Base-by-base conservation (phyloP, 495 filamentous ascomycete species). In the Penicilliopsis zonata region DNA sequence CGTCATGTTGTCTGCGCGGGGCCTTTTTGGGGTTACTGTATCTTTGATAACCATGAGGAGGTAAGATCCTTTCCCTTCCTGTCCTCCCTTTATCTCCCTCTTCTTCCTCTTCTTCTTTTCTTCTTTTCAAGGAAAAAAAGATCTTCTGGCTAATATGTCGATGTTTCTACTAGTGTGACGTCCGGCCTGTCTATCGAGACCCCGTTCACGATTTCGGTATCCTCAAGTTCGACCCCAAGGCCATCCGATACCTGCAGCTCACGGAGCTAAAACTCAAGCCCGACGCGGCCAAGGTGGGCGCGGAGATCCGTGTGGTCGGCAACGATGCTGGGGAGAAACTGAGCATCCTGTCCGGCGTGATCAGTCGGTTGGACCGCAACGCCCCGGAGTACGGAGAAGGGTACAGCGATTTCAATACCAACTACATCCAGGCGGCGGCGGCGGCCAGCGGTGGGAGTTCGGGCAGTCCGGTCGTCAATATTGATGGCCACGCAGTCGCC, bases 271-370 rank as follows among this genome's bases (percentile, higher is more conserved):
- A 70, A 28, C 71, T 99, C 13, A 71, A 86, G 21, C 90, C 90
- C n/a, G 86, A 94, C 45, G 74, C 80, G 33, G 82, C 82, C 33
- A 79, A 77, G 52, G 90, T 98, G 18, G 90, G 90, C 16, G 73
- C 76, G 3, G 90, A 96, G 56, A 95, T 99, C 40, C 65, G 92
- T 40, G 92, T 99, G 3, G 90, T 99, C 10, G 90, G 90, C 60
- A 99, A 99, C 51, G 90, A 99, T 63, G 90, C 90, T 24, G 90
- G 90, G 30, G 90, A 99, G 51, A 99, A 99, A 65, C 76, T 99
- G 34, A 94, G 86, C 59, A 99, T 99, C 47, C 65, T 96, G 21
- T 96, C 92, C 9, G 90, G 90, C 40, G 87, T 99, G 17, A 99
- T 99, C 49, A 93, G 85, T 65, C 73, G 90, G 36, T 62, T 96